Evolutionary conservation across 2,329 filamentous ascomycete species (phyloP), one percentile per base, ranked within the genome.

Genomic region (Xenoacremonium recifei): DNA sequence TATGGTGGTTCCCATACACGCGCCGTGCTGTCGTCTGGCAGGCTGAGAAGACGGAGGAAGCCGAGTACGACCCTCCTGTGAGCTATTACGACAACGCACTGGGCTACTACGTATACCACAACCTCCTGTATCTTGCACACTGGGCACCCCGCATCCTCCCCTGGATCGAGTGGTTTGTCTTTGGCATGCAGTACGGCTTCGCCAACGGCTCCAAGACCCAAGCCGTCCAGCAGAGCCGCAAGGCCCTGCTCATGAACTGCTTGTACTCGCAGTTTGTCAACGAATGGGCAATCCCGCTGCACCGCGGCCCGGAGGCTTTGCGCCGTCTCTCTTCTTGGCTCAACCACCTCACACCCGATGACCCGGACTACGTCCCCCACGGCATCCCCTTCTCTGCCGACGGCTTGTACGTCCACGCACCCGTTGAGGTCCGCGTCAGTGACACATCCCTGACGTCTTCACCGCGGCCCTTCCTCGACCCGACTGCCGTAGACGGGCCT

Each of bases 191-290:
- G 66, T 97, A 96, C 63, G 92, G 92, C 38, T 96, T 96, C 75
- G 73, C 73, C 23, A 79, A 88, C 47, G 82, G 82, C 37, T 77
- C 75, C 3, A 75, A 76, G 39, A 85, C 82, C 30, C 75, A 77
- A n/a, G 92, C 86, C 5, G 80, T 96, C 15, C 87, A 96, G 65
- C 82, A 85, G 17, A 87, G 86, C 49, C 82, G 86, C 45, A 73
- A 85, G 50, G 92, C 90, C 11, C 78, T 97, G 34, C 75, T 96
- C 39, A 92, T 99, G 87, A 93, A 99, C 71, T 99, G 93, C 60
- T 79, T 97, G 5, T 99, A 96, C 72, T 92, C 87, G n/a, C 93
- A 99, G 62, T 96, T 89, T 57, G 93, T 99, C 51, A 96, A 99
- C 64, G 93, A 99, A 64, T 99, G 93, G 93, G 92, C 92, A 1